Evolutionary conservation across 306 rosid species (phyloP).

Genomic region (Canavalia gladiata): DNA sequence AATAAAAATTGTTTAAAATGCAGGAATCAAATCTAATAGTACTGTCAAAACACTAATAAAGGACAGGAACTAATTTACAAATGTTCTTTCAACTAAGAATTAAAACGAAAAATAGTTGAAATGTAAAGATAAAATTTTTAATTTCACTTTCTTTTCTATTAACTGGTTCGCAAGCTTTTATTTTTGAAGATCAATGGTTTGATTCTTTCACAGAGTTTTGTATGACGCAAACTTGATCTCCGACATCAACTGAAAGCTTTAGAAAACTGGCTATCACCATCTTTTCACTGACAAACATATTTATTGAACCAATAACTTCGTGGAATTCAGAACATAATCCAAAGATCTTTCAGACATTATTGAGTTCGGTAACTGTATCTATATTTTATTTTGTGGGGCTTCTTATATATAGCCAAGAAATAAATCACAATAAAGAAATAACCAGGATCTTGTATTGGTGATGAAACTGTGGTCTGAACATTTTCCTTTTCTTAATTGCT

Average conservation of each 20-base stretch:
- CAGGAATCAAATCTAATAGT: no score
- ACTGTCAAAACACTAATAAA: neutral
- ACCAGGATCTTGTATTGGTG: slow-evolving; percentile 38
- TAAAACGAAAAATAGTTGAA: no score
- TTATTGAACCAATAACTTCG: slow-evolving; percentile 43
- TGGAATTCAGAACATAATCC: slow-evolving; percentile 52
- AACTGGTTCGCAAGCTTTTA: neutral
- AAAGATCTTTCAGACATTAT: slow-evolving; percentile 46
- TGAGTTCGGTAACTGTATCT: slow-evolving; percentile 46
- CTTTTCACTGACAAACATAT: slow-evolving; percentile 45
- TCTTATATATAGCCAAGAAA: slow-evolving; percentile 22
- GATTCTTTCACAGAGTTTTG: slow-evolving; percentile 7
- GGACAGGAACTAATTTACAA: no score
- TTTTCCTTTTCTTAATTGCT: slow-evolving; percentile 39
- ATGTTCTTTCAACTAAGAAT: no score
- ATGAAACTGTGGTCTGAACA: slow-evolving; percentile 43
- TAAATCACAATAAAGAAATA: slow-evolving; percentile 25
- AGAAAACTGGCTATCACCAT: neutral
- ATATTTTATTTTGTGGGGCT: slow-evolving; percentile 46
- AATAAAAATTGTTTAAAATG: neutral
- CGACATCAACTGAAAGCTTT: slow-evolving; percentile 19
- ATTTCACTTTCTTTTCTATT: no score
- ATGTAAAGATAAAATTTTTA: no score
- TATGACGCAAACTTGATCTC: slow-evolving; percentile 18
- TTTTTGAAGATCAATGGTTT: slow-evolving; percentile 18